A percentile compares a stretch with the other conserved stretches of the same genome.
Evolutionary conservation across 495 filamentous ascomycete species (phyloP).

Genomic region (Penicillium psychrofluorescens): DNA sequence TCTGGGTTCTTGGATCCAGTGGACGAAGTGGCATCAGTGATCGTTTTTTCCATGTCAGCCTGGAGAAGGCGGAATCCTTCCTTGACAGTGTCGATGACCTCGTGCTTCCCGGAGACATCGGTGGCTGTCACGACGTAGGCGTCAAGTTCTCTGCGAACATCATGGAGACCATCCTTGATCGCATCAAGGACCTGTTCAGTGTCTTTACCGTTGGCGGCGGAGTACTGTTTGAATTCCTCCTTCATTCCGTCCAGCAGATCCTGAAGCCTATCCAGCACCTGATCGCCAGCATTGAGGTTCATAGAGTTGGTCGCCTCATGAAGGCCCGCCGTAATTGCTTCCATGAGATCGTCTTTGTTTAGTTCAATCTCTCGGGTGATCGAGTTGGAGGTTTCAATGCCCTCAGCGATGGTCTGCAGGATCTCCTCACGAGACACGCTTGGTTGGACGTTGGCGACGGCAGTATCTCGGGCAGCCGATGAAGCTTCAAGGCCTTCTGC

Average conservation of each 20-base stretch:
- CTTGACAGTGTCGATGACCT: constrained; percentile 69
- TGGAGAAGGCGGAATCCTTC: constrained; percentile 66
- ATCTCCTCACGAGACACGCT: constrained; percentile 43
- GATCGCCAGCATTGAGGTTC: constrained; percentile 46
- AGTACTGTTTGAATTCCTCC: constrained; percentile 66
- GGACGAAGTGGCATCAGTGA: constrained; percentile 35
- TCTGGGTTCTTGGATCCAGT: constrained; percentile 32
- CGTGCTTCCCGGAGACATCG: constrained; percentile 62
- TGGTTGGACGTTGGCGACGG: constrained; percentile 1
- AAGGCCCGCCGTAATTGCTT: constrained; percentile 56
- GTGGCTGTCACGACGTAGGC: constrained; percentile 63
- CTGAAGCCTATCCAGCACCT: constrained; percentile 66
- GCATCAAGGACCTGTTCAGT: constrained; percentile 79
- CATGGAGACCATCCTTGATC: constrained; percentile 77
- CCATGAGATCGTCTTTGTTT: constrained; percentile 56
- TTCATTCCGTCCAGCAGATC: constrained; percentile 70
- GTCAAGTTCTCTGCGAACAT: constrained; percentile 73
- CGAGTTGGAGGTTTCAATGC: constrained; percentile 41
- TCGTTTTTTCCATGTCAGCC: constrained; percentile 60
- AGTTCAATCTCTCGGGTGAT: constrained; percentile 52
- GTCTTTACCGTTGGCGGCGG: constrained; percentile 64
- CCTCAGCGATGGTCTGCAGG: constrained; percentile 50
- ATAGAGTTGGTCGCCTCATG: constrained; percentile 41
- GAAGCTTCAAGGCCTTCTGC: constrained; percentile 39
- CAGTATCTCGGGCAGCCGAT: constrained; percentile 17